Evolutionary conservation across 768 basidiomycete genomes (phyloP).

Genomic region (Leccinum variicolor): DNA sequence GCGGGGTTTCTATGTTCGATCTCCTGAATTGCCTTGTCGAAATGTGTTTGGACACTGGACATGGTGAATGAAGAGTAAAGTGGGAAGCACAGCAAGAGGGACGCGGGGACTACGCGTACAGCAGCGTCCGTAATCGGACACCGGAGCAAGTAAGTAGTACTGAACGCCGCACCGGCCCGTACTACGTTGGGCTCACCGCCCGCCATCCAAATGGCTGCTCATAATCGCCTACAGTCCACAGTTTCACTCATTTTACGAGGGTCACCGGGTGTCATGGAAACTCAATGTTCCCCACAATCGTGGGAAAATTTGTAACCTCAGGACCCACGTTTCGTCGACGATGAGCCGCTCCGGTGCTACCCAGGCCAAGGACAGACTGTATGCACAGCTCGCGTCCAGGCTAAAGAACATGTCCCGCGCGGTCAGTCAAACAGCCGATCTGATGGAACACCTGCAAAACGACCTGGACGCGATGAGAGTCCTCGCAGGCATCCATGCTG

Average conservation of each 20-base stretch:
- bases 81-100: slow-evolving; percentile 8
- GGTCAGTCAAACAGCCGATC: slow-evolving; percentile 67
- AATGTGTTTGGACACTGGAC: slow-evolving; percentile 16
- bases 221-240: not conserved
- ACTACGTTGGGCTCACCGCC: too few species aligned
- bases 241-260: not conserved
- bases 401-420: slow-evolving; percentile 66
- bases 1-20: slow-evolving; percentile 27
- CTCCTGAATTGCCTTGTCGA: slow-evolving; percentile 29
- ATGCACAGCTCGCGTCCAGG: slow-evolving; percentile 69
- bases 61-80: slow-evolving; percentile 16
- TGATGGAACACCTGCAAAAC: slow-evolving; percentile 72
- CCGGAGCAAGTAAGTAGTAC: not conserved
- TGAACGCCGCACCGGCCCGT: not conserved
- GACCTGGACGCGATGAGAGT: slow-evolving; percentile 78
- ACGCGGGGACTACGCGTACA: not conserved
- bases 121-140: not conserved
- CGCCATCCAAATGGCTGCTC: not conserved
- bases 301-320: slow-evolving; percentile 7
- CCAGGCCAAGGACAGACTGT: slow-evolving; percentile 78
- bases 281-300: not conserved
- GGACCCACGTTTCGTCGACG: not conserved
- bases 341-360: slow-evolving; percentile 49
- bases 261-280: not conserved
- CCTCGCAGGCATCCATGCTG: slow-evolving; percentile 75